These are phyloP conservation scores for Trypanosoma cruzi DNA, from an alignment of 208 protist genomes.

Conservation along the genomic window DNA sequence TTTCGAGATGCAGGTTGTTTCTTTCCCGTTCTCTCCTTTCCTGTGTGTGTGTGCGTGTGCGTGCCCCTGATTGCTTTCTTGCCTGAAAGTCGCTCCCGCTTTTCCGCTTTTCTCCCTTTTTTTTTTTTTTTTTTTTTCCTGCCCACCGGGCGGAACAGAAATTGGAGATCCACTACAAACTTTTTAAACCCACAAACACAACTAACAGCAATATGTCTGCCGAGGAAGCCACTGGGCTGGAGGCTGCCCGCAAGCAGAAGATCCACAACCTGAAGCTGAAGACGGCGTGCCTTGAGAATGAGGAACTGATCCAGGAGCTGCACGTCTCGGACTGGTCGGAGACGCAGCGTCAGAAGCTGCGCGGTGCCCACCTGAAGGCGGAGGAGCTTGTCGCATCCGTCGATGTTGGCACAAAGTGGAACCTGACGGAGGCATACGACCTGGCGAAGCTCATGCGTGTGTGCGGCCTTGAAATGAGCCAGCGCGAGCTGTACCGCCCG, in stretches of 20 bases:
- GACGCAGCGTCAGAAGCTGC: slow-evolving; percentile 61
- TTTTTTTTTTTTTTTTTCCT: too few species aligned
- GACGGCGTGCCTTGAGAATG: slow-evolving; percentile 46
- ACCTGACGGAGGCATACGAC: slow-evolving; percentile 56
- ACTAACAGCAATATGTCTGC: too few species aligned
- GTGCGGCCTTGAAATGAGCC: slow-evolving; percentile 45
- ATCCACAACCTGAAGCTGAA: slow-evolving; percentile 50
- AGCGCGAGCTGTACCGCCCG: slow-evolving; percentile 56
- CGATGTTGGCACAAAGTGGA: slow-evolving; percentile 50
- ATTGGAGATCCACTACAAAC: too few species aligned
- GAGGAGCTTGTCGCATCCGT: slow-evolving; percentile 36
- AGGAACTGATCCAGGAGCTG: slow-evolving; percentile 57
- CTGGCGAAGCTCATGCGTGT: slow-evolving; percentile 17
- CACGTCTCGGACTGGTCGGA: slow-evolving; percentile 58
- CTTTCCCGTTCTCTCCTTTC: too few species aligned
- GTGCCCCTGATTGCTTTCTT: too few species aligned
- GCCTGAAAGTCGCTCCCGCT: too few species aligned
- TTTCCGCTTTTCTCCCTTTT: too few species aligned
- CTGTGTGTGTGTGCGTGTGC: too few species aligned
- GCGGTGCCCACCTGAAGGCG: slow-evolving; percentile 48
- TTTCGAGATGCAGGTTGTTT: too few species aligned
- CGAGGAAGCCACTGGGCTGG: too few species aligned
- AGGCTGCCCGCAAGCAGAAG: slow-evolving; percentile 30
- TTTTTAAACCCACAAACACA: too few species aligned
- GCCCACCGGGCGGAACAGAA: too few species aligned